A percentile compares a stretch with the other conserved stretches of the same genome.
Evolutionary conservation across 1,284 basidiomycete genomes (phyloP).

Genomic region (Apiotrichum laibachii): DNA sequence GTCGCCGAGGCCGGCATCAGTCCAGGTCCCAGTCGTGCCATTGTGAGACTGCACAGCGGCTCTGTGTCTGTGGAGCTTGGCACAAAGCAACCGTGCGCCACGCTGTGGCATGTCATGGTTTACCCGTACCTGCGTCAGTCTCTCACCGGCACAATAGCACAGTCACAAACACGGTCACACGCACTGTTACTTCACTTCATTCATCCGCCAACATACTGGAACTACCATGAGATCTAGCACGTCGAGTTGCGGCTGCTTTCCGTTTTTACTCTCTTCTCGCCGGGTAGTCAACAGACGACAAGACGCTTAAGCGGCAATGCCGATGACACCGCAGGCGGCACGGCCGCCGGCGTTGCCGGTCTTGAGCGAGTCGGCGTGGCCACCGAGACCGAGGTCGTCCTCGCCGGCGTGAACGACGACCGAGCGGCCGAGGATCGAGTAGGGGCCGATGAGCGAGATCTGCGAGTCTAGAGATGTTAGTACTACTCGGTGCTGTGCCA

Average conservation of each 20-base stretch:
- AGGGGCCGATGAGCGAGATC: slow-evolving; percentile 67
- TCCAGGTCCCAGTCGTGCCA: no score
- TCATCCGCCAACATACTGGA: not conserved
- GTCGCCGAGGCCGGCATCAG: no score
- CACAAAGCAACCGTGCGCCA: no score
- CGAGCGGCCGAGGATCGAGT: slow-evolving; percentile 66
- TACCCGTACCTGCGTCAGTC: no score
- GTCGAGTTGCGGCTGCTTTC: not conserved
- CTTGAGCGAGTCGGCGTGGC: slow-evolving; percentile 63
- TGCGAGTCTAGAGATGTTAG: slow-evolving; percentile 53
- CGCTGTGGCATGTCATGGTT: no score
- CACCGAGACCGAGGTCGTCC: slow-evolving; percentile 71
- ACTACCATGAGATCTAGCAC: not conserved
- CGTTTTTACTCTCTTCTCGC: not conserved
- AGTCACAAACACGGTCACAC: no score
- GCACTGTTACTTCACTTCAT: not conserved
- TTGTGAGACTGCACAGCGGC: no score
- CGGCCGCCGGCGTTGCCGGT: slow-evolving; percentile 72
- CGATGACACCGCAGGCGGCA: slow-evolving; percentile 69
- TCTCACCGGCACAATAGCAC: no score
- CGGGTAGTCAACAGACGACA: no score
- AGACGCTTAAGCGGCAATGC: not conserved
- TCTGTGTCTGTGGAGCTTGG: no score
- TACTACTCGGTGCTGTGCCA: not conserved
- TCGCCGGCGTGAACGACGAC: slow-evolving; percentile 60